Percentiles rank a stretch among this genome's conserved stretches.
phyloP scores from a whole-genome alignment of 257 asterid species.

The Anisodus tanguticus region DNA sequence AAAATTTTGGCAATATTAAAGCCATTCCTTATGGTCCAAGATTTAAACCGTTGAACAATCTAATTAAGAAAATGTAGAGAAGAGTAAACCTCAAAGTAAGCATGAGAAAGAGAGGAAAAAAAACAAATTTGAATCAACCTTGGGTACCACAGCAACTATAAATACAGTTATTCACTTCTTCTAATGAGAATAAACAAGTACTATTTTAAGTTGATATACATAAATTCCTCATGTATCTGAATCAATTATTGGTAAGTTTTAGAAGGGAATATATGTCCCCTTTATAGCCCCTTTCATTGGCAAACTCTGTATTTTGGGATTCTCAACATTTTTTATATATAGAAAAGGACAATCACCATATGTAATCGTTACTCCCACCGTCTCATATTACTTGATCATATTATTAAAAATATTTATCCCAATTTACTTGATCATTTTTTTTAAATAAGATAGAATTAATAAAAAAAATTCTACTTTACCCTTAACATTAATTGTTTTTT shows the following conservation, averaged over 20 bases:
- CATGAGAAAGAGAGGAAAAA: not conserved
- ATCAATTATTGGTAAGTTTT: too few species aligned
- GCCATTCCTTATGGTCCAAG: not conserved
- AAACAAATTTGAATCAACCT: not conserved
- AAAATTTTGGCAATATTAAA: not conserved
- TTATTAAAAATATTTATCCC: too few species aligned
- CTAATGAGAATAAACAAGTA: too few species aligned
- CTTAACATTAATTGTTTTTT: too few species aligned
- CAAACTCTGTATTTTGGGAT: not conserved
- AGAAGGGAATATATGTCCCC: too few species aligned
- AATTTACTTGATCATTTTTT: too few species aligned
- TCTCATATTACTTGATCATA: too few species aligned
- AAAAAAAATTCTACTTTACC: too few species aligned
- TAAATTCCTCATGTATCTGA: too few species aligned
- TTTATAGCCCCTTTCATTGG: too few species aligned
- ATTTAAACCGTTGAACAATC: not conserved
- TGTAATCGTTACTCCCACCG: not conserved
- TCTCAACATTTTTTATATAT: not conserved
- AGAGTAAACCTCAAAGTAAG: not conserved
- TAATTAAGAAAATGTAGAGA: not conserved
- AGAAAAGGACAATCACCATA: not conserved
- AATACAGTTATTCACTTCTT: constrained; percentile 25
- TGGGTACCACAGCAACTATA: not conserved
- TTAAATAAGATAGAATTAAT: too few species aligned
- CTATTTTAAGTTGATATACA: too few species aligned